Base-by-base conservation (phyloP, 805 yeast species). In the Candida verbasci region DNA sequence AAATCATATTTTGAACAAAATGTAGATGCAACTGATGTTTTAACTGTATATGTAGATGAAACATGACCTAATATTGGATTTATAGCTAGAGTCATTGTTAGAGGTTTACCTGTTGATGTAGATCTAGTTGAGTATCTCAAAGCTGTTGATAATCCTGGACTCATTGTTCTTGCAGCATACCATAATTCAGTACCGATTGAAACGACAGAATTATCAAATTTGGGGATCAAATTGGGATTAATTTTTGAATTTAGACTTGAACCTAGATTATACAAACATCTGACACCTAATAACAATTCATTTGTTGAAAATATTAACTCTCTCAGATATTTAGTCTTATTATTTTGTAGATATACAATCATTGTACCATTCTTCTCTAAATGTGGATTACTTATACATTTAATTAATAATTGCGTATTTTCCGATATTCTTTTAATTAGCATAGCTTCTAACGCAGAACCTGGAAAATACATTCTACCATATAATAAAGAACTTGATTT, bases 1-100 rank as follows among this genome's bases (percentile, higher is more conserved):
- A 93, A 91, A 51, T 86, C 95, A 52, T 87, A 89, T 40, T 82
- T 74, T 4, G 95, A 84, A 31, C 88, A 78, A 37, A 91, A 80
- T 0, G 95, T 82, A 1, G 91, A 77, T 21, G 76, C 72, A 2
- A 78, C 70, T 4, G 86, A 77, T 0, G 96, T 85, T 50, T 82
- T 80, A 23, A 88, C 86, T 1, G 96, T 78, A 54, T 89, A 93
- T 0, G 95, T 82, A 1, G 95, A 81, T 3, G 95, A 81, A 2
- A 93, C 60, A 46, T 88, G 89, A 2, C 98, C 98, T 53, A 91
- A 66, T 11, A 93, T 65, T 1, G 98, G 98, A 55, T 93, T 93
- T 40, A 82, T 71, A 0, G 95, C 81, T 26, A 91, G 52, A 0
- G 97, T 84, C 72, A 93, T 74, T 0, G 96, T 85, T 44, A 89